A percentile compares a stretch with the other conserved stretches of the same genome.
These are phyloP conservation scores for Boletus smithii DNA, from an alignment of 1,284 basidiomycete species.

Conservation along the genomic window DNA sequence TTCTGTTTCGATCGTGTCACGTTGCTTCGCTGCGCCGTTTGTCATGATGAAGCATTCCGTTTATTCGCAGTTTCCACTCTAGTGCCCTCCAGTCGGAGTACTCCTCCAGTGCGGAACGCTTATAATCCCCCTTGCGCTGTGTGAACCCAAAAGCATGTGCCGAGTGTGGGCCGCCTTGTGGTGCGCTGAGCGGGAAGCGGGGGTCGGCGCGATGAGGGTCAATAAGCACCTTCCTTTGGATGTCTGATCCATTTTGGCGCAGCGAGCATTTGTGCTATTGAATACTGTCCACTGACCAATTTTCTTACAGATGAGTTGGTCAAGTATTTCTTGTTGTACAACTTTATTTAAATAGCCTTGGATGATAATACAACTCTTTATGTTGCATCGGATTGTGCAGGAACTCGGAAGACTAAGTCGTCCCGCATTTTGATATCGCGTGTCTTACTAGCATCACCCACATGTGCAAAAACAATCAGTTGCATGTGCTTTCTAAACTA, in stretches of 20 bases:
- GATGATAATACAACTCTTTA: too few species aligned
- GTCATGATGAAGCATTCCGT: slow-evolving; percentile 57
- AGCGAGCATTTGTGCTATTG: slow-evolving; percentile 10
- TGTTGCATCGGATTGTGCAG: too few species aligned
- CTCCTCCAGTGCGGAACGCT: slow-evolving; percentile 65
- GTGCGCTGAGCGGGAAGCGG: slow-evolving; percentile 66
- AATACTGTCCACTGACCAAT: slow-evolving; percentile 3
- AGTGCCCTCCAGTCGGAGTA: slow-evolving; percentile 60
- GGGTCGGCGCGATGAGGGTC: slow-evolving; percentile 59
- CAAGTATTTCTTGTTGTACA: neutral
- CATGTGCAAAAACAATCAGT: too few species aligned
- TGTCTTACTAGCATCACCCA: too few species aligned
- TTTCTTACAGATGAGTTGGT: slow-evolving; percentile 7
- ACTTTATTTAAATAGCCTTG: neutral
- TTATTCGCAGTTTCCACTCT: slow-evolving; percentile 79
- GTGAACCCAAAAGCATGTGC: slow-evolving; percentile 63
- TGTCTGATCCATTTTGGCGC: slow-evolving; percentile 55
- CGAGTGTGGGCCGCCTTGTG: slow-evolving; percentile 57
- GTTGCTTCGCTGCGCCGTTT: slow-evolving; percentile 24
- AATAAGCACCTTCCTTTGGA: slow-evolving; percentile 66
- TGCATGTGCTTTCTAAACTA: too few species aligned
- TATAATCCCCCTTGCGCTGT: slow-evolving; percentile 53
- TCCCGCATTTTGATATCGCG: too few species aligned
- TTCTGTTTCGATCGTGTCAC: slow-evolving; percentile 5
- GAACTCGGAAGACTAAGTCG: too few species aligned